Evolutionary conservation across 1,284 basidiomycete species (phyloP), one percentile per base, ranked within the genome.

Genomic region (Kwoniella shivajii): DNA sequence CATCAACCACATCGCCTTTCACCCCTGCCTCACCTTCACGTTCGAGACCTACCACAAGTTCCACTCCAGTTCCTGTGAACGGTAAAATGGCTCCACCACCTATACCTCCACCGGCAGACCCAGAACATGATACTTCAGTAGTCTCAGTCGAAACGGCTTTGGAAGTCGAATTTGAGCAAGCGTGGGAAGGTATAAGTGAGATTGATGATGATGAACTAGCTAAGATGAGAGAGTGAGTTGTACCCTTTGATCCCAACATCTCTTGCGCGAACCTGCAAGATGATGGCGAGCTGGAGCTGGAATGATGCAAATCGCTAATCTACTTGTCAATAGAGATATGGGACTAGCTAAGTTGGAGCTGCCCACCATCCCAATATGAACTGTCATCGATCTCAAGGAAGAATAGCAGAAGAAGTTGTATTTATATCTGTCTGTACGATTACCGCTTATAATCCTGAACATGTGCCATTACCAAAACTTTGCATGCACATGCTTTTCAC

Each of bases 121-220:
- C 18, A 4, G 22, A 22, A 2, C 24, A 18, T 38, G 18, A 14
- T 29, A 16, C 26, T 34, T 38, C 22, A 16, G 34, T 16, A 3
- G 55, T 42, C 24, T 49, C 42, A 2, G 80, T 79, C 31, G 80
- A 80, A 20, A 56, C 83, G 20, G 81, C 86, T 5, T 79, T 91
- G 55, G 89, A 92, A 66, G 87, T 92, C 49, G 90, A 92, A 76
- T 95, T 95, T 72, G 91, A 95, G 68, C 91, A 92, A 65, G 86
- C 89, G 64, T 95, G 92, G 92, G 92, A 95, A 73, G 84, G 86
- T 38, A 87, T 86, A 38, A 89, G 88, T 69, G 89, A 92, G 74
- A 88, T 90, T 83, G 90, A 89, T 69, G 88, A 90, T 69, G 90
- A 93, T 63, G 90, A 92, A 59, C 42, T 63, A 20, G 64, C 63